Percentiles rank a stretch among this genome's conserved stretches.
These are phyloP conservation scores for Apiospora saccharicola DNA, from an alignment of 2,329 filamentous ascomycete species.

Conservation along the genomic window DNA sequence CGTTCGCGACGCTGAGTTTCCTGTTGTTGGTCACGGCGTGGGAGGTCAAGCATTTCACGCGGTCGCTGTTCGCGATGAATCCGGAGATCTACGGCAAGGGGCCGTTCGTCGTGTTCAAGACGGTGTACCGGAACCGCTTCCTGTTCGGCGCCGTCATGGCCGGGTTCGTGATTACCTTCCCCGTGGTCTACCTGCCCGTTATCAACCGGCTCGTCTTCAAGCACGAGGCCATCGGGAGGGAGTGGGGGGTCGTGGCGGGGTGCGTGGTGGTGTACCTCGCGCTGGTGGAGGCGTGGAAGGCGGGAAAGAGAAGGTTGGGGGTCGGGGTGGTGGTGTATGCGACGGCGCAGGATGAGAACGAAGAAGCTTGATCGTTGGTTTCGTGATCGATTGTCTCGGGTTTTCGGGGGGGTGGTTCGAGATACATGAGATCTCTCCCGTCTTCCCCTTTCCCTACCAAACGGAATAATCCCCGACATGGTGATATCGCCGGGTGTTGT, in stretches of 20 bases:
- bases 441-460: no score
- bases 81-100: conserved; percentile 50
- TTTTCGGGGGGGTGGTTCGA: no score
- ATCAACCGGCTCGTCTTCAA: conserved; percentile 74
- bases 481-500: neutral
- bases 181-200: conserved; percentile 71
- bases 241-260: conserved; percentile 73
- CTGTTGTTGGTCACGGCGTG: conserved; percentile 73
- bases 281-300: conserved; percentile 75
- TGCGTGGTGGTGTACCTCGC: conserved; percentile 66
- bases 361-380: neutral
- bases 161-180: conserved; percentile 67
- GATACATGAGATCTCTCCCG: no score
- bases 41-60: conserved; percentile 76
- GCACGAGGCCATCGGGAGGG: conserved; percentile 72
- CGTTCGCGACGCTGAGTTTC: conserved; percentile 74
- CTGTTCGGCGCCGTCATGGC: conserved; percentile 69
- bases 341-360: neutral
- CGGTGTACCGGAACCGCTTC: conserved; percentile 75
- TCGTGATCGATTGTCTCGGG: no score
- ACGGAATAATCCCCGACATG: neutral
- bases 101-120: conserved; percentile 59
- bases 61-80: conserved; percentile 74
- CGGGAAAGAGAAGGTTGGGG: conserved; percentile 61
- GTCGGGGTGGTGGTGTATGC: conserved; percentile 7